Percentiles rank a stretch among this genome's conserved stretches.
Conservation (phyloP, 768 basidiomycete genomes). For the Calocybe indica region DNA sequence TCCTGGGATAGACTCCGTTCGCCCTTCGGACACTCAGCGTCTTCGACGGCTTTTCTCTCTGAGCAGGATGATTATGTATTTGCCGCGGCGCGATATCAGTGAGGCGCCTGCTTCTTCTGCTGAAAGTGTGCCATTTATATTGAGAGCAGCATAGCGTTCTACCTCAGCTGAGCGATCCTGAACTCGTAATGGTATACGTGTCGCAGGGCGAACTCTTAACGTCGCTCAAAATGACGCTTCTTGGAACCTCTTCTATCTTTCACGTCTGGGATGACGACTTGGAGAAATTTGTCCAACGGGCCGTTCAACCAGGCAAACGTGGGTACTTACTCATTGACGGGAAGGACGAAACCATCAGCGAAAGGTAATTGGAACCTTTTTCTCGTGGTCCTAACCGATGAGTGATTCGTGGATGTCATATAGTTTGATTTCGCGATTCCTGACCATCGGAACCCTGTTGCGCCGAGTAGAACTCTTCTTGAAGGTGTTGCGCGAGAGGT, state of each 20-base stretch:
- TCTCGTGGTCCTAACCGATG: not conserved
- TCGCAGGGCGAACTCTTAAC: conserved; percentile 41
- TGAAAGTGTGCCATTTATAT: conserved; percentile 1
- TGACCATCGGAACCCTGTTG: conserved; percentile 61
- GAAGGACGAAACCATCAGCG: conserved; percentile 48
- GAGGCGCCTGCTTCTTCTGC: conserved; percentile 16
- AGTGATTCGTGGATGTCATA: not conserved
- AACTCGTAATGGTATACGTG: conserved; percentile 35
- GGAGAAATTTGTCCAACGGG: conserved; percentile 53
- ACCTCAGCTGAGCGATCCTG: conserved; percentile 35
- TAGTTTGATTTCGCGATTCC: conserved; percentile 57
- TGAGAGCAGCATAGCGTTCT: conserved; percentile 34
- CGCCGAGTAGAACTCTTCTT: conserved; percentile 61
- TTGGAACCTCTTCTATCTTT: conserved; percentile 64
- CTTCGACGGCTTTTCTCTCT: conserved; percentile 56
- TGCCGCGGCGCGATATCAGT: conserved; percentile 58
- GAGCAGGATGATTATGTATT: conserved; percentile 54
- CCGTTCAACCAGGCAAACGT: conserved; percentile 24
- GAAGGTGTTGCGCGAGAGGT: conserved; percentile 45
- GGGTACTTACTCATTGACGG: conserved; percentile 45
- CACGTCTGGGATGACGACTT: conserved; percentile 53
- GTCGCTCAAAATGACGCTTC: conserved; percentile 48
- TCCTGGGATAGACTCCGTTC: conserved; percentile 61
- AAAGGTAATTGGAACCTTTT: conserved; percentile 36
- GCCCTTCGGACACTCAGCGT: conserved; percentile 20